Percentiles rank a stretch among this genome's conserved stretches.
These are phyloP conservation scores for Pseudogymnoascus sp. DNA, from an alignment of 2,329 filamentous ascomycete species.

Conservation along the genomic window DNA sequence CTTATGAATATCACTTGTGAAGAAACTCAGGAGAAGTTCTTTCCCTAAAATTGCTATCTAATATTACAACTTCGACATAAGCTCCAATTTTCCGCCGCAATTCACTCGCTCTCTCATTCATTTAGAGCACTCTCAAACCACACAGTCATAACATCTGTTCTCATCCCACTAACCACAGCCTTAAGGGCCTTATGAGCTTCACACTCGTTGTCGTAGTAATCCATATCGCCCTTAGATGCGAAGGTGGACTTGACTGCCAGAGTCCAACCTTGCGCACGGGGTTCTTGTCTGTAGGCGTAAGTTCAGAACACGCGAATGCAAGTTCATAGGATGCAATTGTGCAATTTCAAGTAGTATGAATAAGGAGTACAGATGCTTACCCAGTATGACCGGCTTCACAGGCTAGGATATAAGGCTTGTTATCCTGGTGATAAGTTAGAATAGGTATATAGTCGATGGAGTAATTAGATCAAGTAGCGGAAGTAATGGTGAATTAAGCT, in stretches of 20 bases:
- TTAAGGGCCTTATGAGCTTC: slow-evolving; percentile 46
- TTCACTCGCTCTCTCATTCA: no score
- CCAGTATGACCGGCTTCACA: slow-evolving; percentile 39
- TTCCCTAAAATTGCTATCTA: no score
- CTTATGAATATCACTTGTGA: no score
- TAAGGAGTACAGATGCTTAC: slow-evolving; percentile 8
- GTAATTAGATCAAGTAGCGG: no score
- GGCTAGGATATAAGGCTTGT: slow-evolving; percentile 48
- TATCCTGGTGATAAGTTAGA: slow-evolving; percentile 36
- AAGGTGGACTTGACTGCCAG: slow-evolving; percentile 46
- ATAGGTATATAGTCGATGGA: no score
- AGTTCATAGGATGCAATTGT: no score
- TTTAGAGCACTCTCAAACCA: slow-evolving; percentile 6
- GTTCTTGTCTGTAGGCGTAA: slow-evolving; percentile 29
- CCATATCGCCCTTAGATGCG: slow-evolving; percentile 46
- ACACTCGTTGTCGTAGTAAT: slow-evolving; percentile 50
- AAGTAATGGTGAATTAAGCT: background rate
- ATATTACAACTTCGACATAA: no score
- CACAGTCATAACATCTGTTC: slow-evolving; percentile 17
- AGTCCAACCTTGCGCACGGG: slow-evolving; percentile 47
- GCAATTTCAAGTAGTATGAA: no score
- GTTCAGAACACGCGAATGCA: no score
- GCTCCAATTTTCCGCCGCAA: no score
- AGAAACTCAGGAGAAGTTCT: no score
- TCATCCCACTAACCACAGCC: slow-evolving; percentile 16